Evolutionary conservation across 108 stramenopile genomes (phyloP), one percentile per base, ranked within the genome.

Genomic region (Conticribra weissflogii): DNA sequence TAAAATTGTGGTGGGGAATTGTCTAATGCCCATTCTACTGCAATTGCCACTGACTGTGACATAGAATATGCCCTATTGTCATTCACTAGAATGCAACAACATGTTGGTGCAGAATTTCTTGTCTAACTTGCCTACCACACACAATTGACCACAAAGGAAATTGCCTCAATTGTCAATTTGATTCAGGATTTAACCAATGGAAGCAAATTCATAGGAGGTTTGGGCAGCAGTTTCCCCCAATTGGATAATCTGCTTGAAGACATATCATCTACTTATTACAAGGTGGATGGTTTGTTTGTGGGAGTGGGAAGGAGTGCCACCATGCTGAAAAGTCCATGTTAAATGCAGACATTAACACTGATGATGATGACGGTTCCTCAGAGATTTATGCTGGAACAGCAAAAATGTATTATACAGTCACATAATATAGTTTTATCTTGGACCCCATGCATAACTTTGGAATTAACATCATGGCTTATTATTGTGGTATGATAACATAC

Each of bases 61-160:
- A 59, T 74, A 79, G 53, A 86, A 69, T 83, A 48, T 74, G 71
- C 66, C 63, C n/a, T 88, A 14, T 50, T 64, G 51, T 78, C 61
- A 41, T 83, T 87, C 54, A 63, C 63, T 4, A 74, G 66, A 15
- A 62, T 84, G 64, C 83, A 89, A 61, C 84, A 88, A n/a, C 87
- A 91, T 24, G 56, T 85, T 23, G 90, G 87, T 0, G 56, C 82
- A 5, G 86, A 89, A 76, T 82, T 74, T 46, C 64, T 95, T 0
- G 88, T 89, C 57, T 90, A 80, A 52, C 61, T 92, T 9, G 86
- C 89, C 0, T 95, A 95, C 66, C 86, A 90, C 52, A 89, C 89
- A 1, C 90, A 95, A 72, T 61, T 87, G 56, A 81, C 69, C 8
- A 47, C 47, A 2, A 62, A 71, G 21, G 93, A 95, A 74, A 81